Conservation (phyloP, 257 asterid genomes). For the Solanum pinnatisectum region DNA sequence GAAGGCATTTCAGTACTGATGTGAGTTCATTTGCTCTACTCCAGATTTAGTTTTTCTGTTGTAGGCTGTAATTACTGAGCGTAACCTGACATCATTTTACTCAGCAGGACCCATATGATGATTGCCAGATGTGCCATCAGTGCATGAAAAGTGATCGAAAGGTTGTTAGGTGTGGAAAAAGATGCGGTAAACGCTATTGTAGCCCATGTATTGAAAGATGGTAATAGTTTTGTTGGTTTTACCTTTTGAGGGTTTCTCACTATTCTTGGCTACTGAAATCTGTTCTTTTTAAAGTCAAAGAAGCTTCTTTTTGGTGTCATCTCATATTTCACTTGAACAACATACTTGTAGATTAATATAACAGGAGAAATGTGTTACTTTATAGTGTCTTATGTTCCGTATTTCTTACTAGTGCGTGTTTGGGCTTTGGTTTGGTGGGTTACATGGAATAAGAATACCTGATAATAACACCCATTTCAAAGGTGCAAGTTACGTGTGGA, state of each 20-base stretch:
- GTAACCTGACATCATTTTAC: neutral
- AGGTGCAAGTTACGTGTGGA: neutral
- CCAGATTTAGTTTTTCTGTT: neutral
- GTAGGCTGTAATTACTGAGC: neutral
- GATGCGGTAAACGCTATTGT: constrained; percentile 38
- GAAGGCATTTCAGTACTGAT: constrained; percentile 23
- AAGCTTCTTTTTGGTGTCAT: neutral
- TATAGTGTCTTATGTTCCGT: neutral
- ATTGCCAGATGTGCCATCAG: constrained; percentile 58
- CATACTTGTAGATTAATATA: neutral
- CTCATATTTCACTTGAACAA: neutral
- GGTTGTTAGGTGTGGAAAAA: constrained; percentile 36
- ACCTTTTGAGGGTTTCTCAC: neutral
- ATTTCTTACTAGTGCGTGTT: neutral
- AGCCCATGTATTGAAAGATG: constrained; percentile 26
- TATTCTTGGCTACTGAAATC: neutral
- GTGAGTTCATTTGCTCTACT: constrained; percentile 15
- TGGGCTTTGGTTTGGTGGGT: neutral
- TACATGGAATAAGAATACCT: neutral
- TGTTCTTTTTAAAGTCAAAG: neutral
- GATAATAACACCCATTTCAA: neutral
- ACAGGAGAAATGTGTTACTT: neutral
- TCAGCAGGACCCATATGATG: constrained; percentile 30
- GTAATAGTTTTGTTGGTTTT: constrained; percentile 6
- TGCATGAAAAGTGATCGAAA: constrained; percentile 39